Evolutionary conservation across 768 basidiomycete species (phyloP), one percentile per base, ranked within the genome.

Genomic region (Tephrocybe sp.): DNA sequence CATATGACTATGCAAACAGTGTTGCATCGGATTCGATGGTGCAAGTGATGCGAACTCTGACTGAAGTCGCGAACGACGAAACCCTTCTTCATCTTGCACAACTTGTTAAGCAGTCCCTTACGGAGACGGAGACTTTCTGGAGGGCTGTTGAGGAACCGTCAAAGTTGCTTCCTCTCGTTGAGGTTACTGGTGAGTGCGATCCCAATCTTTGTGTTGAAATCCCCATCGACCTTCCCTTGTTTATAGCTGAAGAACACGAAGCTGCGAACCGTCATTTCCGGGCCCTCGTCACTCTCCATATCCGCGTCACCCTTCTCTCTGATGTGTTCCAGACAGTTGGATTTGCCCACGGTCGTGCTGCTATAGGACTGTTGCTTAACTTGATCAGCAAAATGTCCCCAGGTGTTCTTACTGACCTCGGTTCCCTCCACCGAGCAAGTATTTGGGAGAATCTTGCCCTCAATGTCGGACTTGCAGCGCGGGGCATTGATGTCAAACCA

Each of bases 401-500:
- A 14, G 73, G 83, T 54, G 79, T 92, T 22, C 69, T 98, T 20
- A 68, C 70, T 4, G 79, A 89, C 54, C 73, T 98, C 22, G 96
- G 94, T 3, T 68, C 79, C 39, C 71, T 98, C 5, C 93, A 97
- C 64, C 82, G 91, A 13, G 81, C 85, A 1, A 85, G 82, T 53
- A 80, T 92, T 5, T 92, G 90, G 88, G 92, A 96, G 69, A 93
- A 91, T 58, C 87, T 92, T 35, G 69, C 83, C 14, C 76, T 97
- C 44, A 88, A 87, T 57, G 72, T 76, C 14, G 80, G 78, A 20
- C 67, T 86, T 35, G 65, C 73, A 13, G 65, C 71, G 13, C 80
- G 75, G 58, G 82, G 83, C 34, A 82, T 84, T 38, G 73, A 78
- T 45, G 60, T 81, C 14, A 67, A 73, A 49, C 60, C 71, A 17